Conservation (phyloP, 2,329 filamentous ascomycete species). For the Emmonsiellopsis sp. region DNA sequence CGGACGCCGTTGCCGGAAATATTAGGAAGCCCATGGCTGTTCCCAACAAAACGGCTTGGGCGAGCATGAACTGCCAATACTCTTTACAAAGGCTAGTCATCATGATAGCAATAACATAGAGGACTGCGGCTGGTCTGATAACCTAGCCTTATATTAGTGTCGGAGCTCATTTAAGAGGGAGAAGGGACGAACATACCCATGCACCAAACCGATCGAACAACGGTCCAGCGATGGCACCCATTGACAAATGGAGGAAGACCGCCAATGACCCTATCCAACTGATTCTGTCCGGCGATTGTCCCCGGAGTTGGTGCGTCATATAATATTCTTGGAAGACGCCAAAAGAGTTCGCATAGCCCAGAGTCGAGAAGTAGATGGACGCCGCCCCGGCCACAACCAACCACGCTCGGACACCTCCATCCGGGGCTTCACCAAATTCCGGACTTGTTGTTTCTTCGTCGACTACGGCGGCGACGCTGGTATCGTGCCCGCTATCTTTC, state of each 20-base stretch:
- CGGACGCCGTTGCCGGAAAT: constrained; percentile 38
- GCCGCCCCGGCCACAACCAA: constrained; percentile 18
- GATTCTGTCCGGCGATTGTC: constrained; percentile 24
- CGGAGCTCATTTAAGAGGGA: background rate
- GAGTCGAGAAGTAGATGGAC: constrained; percentile 28
- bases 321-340: constrained; percentile 41
- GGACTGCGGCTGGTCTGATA: constrained; percentile 8
- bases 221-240: constrained; percentile 29
- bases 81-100: constrained; percentile 36
- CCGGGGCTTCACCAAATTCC: constrained; percentile 23
- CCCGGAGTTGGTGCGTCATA: constrained; percentile 25
- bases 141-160: background rate
- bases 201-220: constrained; percentile 36
- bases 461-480: background rate
- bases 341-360: constrained; percentile 39
- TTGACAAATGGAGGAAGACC: constrained; percentile 28
- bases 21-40: constrained; percentile 33
- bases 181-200: constrained; percentile 20
- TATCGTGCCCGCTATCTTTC: background rate
- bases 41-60: constrained; percentile 28
- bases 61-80: constrained; percentile 47
- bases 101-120: constrained; percentile 14
- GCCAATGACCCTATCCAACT: constrained; percentile 38
- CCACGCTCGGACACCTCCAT: constrained; percentile 20
- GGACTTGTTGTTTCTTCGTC: background rate